Evolutionary conservation across 495 filamentous ascomycete genomes (phyloP).

Genomic region (Aspergillus nanangensis): DNA sequence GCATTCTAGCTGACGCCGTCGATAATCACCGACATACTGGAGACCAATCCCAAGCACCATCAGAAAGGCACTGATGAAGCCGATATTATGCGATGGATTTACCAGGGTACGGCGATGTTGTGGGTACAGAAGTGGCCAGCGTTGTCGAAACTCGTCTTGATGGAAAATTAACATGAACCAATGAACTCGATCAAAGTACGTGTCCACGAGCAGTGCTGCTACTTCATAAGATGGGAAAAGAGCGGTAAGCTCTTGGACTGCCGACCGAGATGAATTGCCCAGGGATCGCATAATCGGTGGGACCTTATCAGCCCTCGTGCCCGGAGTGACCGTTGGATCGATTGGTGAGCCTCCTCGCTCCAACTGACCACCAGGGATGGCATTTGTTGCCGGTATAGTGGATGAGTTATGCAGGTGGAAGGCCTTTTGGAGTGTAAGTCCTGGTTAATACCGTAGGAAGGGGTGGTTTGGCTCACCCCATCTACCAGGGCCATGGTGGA

Average conservation of each 20-base stretch:
- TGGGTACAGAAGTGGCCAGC: constrained; percentile 21
- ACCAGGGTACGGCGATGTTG: not conserved
- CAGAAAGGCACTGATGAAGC: constrained; percentile 23
- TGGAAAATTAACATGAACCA: constrained; percentile 38
- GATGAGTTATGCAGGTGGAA: constrained; percentile 20
- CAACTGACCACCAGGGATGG: constrained; percentile 18
- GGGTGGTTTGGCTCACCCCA: constrained; percentile 16
- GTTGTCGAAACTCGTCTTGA: constrained; percentile 29
- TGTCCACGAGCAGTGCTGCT: constrained; percentile 27
- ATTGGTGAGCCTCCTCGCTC: not conserved
- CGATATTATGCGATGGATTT: constrained; percentile 6
- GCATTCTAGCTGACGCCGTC: constrained; percentile 4
- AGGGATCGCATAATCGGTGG: too few relatives aligned
- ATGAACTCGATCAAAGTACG: constrained; percentile 32
- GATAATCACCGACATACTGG: constrained; percentile 19
- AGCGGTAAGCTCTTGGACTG: constrained; percentile 9
- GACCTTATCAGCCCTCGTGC: too few relatives aligned
- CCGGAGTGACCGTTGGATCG: too few relatives aligned
- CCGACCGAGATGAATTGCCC: too few relatives aligned
- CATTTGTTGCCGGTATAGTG: constrained; percentile 10
- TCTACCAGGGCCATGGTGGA: constrained; percentile 25
- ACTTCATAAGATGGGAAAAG: constrained; percentile 17
- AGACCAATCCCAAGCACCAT: constrained; percentile 26
- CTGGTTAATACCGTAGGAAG: not conserved
- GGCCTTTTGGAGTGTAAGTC: constrained; percentile 8